phyloP scores from a whole-genome alignment of 371 early-diverging fungal species.

The Haplosporangium sp. region DNA sequence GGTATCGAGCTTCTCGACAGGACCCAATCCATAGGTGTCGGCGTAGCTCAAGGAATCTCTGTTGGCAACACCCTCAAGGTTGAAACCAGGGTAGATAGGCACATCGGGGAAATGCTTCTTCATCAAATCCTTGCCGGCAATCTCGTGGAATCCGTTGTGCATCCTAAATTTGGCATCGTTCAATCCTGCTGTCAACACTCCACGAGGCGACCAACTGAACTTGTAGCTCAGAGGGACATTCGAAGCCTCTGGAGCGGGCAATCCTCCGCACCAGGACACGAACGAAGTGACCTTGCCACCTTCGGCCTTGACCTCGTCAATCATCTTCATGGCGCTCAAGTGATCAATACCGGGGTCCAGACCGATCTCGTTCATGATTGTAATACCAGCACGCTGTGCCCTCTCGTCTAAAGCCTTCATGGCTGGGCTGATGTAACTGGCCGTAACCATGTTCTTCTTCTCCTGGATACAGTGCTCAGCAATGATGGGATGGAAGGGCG shows the following conservation, averaged over 20 bases:
- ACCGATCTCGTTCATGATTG: constrained; percentile 97
- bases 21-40: constrained; percentile 72
- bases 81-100: constrained; percentile 84
- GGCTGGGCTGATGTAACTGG: constrained; percentile 93
- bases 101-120: constrained; percentile 69
- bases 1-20: constrained; percentile 75
- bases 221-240: constrained; percentile 92
- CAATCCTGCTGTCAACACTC: constrained; percentile 84
- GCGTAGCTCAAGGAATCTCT: constrained; percentile 80
- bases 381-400: constrained; percentile 86
- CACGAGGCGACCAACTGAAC: constrained; percentile 91
- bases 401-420: constrained; percentile 83
- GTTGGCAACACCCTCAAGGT: constrained; percentile 89
- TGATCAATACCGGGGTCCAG: constrained; percentile 99
- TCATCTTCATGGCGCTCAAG: constrained; percentile 96
- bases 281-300: constrained; percentile 84
- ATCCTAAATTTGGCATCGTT: constrained; percentile 86
- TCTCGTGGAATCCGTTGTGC: constrained; percentile 66
- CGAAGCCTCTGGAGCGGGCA: constrained; percentile 91
- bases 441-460: constrained; percentile 95
- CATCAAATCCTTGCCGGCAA: constrained; percentile 81
- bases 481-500: constrained; percentile 88
- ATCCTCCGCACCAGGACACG: constrained; percentile 91
- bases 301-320: constrained; percentile 82
- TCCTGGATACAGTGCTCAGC: constrained; percentile 85